Evolutionary conservation across 2,329 filamentous ascomycete genomes (phyloP).

Genomic region (Colletotrichum higginsianum): DNA sequence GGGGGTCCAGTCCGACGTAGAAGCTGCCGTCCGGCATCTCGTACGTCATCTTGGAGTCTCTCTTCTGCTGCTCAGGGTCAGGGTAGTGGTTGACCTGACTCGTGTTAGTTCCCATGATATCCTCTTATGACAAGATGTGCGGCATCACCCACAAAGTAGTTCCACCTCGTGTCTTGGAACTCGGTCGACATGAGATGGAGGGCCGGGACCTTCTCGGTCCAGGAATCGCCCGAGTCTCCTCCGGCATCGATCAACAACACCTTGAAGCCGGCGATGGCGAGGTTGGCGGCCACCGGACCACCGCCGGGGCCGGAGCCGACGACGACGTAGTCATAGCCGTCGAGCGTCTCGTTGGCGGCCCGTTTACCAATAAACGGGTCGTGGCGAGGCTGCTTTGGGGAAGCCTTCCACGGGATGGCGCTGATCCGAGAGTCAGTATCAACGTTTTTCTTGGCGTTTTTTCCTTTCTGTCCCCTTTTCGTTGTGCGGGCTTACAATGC

Average conservation of each 20-base stretch:
- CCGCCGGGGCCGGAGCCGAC: slow-evolving; percentile 71
- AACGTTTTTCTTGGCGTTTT: too few species aligned
- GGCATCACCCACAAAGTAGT: slow-evolving; percentile 12
- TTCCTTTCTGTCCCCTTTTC: too few species aligned
- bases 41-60: slow-evolving; percentile 65
- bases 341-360: background rate
- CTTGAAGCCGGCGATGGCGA: slow-evolving; percentile 69
- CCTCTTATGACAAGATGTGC: background rate
- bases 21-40: slow-evolving; percentile 52
- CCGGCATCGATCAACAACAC: slow-evolving; percentile 72
- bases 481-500: slow-evolving; percentile 1
- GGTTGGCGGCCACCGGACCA: slow-evolving; percentile 66
- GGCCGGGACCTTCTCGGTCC: slow-evolving; percentile 31
- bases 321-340: slow-evolving; percentile 69
- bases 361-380: slow-evolving; percentile 10
- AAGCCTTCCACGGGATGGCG: slow-evolving; percentile 7
- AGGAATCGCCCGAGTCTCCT: slow-evolving; percentile 62
- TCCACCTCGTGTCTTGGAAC: slow-evolving; percentile 39
- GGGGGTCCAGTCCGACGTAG: slow-evolving; percentile 47
- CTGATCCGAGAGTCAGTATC: background rate
- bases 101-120: background rate
- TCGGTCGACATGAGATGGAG: slow-evolving; percentile 40
- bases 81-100: slow-evolving; percentile 71
- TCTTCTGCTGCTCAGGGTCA: slow-evolving; percentile 61
- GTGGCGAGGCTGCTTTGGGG: slow-evolving; percentile 7